These are phyloP conservation scores for Suillus subluteus DNA, from an alignment of 768 basidiomycete species.

Conservation along the genomic window DNA sequence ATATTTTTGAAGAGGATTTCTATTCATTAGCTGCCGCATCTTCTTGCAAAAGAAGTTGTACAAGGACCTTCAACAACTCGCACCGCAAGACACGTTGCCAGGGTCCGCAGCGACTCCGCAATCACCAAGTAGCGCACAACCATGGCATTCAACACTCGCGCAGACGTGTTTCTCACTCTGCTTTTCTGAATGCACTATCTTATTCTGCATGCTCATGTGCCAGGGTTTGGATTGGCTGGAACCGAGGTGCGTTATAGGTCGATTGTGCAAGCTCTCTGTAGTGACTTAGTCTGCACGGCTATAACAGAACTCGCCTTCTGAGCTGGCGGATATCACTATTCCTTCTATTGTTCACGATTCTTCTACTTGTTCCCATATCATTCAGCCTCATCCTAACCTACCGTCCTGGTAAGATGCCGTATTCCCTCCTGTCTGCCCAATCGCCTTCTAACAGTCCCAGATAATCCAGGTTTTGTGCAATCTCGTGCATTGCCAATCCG, in stretches of 20 bases:
- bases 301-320: constrained; percentile 56
- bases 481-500: constrained; percentile 35
- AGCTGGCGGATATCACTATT: constrained; percentile 73
- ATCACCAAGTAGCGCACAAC: constrained; percentile 20
- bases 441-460: background rate
- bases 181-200: constrained; percentile 74
- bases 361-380: constrained; percentile 69
- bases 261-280: constrained; percentile 7
- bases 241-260: constrained; percentile 47
- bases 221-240: constrained; percentile 63
- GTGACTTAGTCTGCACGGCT: background rate
- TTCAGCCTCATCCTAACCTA: constrained; percentile 60
- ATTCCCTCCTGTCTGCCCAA: background rate
- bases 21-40: constrained; percentile 63
- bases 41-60: constrained; percentile 63
- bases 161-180: constrained; percentile 66
- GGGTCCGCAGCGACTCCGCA: constrained; percentile 26
- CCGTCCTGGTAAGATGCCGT: constrained; percentile 31
- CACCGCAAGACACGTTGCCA: constrained; percentile 34
- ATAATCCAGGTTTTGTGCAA: constrained; percentile 15
- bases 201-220: constrained; percentile 74
- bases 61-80: constrained; percentile 56
- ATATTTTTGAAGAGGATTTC: constrained; percentile 37
- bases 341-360: constrained; percentile 60
- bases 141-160: constrained; percentile 59